Percentiles rank a stretch among this genome's conserved stretches.
phyloP scores from a whole-genome alignment of 2,329 filamentous ascomycete genomes.

The Orbilia quercus region DNA sequence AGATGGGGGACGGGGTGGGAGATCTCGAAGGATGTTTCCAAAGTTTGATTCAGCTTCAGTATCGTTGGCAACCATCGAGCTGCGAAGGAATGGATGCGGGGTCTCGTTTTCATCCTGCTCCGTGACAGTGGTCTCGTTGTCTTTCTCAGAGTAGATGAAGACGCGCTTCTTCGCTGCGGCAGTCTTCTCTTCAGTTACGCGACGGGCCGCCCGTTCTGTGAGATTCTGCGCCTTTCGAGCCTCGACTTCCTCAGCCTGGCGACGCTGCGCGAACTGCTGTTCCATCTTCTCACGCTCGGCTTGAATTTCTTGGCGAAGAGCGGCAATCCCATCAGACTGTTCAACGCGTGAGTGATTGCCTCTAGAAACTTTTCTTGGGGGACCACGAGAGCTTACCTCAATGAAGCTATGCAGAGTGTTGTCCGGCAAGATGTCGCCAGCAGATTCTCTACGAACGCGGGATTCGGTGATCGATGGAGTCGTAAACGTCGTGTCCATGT shows the following conservation, averaged over 20 bases:
- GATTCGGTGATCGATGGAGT: slow-evolving; percentile 43
- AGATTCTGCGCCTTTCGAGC: slow-evolving; percentile 26
- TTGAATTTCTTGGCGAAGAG: slow-evolving; percentile 31
- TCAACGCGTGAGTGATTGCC: slow-evolving; percentile 26
- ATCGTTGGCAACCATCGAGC: slow-evolving; percentile 49
- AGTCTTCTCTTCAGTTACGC: slow-evolving; percentile 12
- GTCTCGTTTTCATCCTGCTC: slow-evolving; percentile 38
- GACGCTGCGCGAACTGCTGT: slow-evolving; percentile 19
- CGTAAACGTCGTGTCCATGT: slow-evolving; percentile 51
- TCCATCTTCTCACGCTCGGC: slow-evolving; percentile 35
- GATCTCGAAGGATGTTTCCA: slow-evolving; percentile 27
- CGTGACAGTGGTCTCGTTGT: slow-evolving; percentile 37
- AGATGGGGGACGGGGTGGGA: slow-evolving; percentile 20
- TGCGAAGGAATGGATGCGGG: slow-evolving; percentile 42
- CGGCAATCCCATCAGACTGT: slow-evolving; percentile 45
- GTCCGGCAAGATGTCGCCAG: slow-evolving; percentile 39
- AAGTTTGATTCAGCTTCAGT: slow-evolving; percentile 25
- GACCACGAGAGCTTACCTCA: slow-evolving; percentile 30
- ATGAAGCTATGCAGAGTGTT: slow-evolving; percentile 46
- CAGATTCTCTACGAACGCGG: slow-evolving; percentile 38
- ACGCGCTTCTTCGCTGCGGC: slow-evolving; percentile 46
- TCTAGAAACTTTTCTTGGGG: slow-evolving; percentile 5
- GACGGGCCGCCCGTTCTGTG: slow-evolving; percentile 31
- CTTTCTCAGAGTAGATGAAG: slow-evolving; percentile 47
- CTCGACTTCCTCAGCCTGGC: slow-evolving; percentile 24